These are phyloP conservation scores for Penicillium sp. DNA, from an alignment of 2,329 filamentous ascomycete species.

Conservation along the genomic window DNA sequence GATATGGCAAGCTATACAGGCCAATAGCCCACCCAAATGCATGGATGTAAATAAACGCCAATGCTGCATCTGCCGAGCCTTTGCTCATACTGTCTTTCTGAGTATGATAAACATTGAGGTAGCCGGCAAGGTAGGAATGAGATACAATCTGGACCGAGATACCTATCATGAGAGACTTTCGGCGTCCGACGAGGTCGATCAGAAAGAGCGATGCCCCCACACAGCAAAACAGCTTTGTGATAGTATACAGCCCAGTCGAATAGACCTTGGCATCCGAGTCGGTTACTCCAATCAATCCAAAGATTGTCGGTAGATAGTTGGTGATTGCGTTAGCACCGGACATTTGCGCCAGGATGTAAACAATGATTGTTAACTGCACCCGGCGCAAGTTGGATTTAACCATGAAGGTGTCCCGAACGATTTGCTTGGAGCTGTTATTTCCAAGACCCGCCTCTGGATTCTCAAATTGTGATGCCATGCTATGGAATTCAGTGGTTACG, in stretches of 20 bases:
- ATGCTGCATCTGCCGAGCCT: constrained; percentile 34
- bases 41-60: constrained; percentile 46
- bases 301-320: constrained; percentile 43
- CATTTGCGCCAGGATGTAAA: constrained; percentile 42
- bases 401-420: constrained; percentile 37
- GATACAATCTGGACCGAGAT: constrained; percentile 40
- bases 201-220: constrained; percentile 46
- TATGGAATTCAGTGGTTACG: background rate
- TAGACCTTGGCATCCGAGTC: constrained; percentile 35
- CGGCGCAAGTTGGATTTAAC: constrained; percentile 40
- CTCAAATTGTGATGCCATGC: background rate
- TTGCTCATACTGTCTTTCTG: background rate
- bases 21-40: constrained; percentile 44
- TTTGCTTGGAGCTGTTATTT: background rate
- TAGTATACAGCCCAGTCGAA: constrained; percentile 42
- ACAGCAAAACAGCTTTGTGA: constrained; percentile 44
- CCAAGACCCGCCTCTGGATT: background rate
- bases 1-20: constrained; percentile 43
- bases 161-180: constrained; percentile 39
- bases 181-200: constrained; percentile 44
- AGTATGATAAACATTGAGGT: constrained; percentile 31
- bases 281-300: constrained; percentile 38
- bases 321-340: constrained; percentile 46
- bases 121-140: constrained; percentile 43
- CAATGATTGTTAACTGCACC: constrained; percentile 36